A percentile compares a stretch with the other conserved stretches of the same genome.
Evolutionary conservation across 768 basidiomycete species (phyloP).

Genomic region (Lactarius psammicola): DNA sequence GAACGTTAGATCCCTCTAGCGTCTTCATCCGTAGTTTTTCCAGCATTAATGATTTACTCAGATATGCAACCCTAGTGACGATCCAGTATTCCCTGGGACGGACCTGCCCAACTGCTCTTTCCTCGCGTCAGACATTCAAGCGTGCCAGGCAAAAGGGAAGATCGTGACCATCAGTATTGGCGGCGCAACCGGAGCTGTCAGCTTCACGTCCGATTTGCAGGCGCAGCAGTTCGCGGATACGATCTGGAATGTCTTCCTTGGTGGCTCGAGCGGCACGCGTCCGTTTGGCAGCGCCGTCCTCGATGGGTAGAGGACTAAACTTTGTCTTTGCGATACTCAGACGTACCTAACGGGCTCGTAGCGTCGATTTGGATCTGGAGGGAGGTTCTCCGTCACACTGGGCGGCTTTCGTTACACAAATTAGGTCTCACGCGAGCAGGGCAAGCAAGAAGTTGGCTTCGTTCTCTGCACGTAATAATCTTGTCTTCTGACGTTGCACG

Average conservation of each 20-base stretch:
- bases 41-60: slow-evolving; percentile 31
- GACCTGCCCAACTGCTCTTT: slow-evolving; percentile 59
- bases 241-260: slow-evolving; percentile 73
- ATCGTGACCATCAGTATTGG: slow-evolving; percentile 42
- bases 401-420: slow-evolving; percentile 44
- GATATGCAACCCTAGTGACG: slow-evolving; percentile 61
- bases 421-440: slow-evolving; percentile 50
- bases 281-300: slow-evolving; percentile 72
- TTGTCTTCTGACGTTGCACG: slow-evolving; percentile 2
- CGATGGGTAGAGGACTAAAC: slow-evolving; percentile 52
- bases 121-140: slow-evolving; percentile 58
- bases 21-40: neutral
- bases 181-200: slow-evolving; percentile 55
- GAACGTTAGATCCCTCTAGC: slow-evolving; percentile 42
- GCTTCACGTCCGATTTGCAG: slow-evolving; percentile 57
- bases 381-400: slow-evolving; percentile 45
- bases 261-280: slow-evolving; percentile 57
- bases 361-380: slow-evolving; percentile 72
- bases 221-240: slow-evolving; percentile 60
- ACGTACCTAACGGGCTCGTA: slow-evolving; percentile 13
- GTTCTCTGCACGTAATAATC: slow-evolving; percentile 3
- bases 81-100: slow-evolving; percentile 60
- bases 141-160: slow-evolving; percentile 53
- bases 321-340: neutral
- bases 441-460: slow-evolving; percentile 51